Evolutionary conservation across 305 asterid genomes (phyloP), one percentile per base, ranked within the genome.

Genomic region (Solanum hybrid): DNA sequence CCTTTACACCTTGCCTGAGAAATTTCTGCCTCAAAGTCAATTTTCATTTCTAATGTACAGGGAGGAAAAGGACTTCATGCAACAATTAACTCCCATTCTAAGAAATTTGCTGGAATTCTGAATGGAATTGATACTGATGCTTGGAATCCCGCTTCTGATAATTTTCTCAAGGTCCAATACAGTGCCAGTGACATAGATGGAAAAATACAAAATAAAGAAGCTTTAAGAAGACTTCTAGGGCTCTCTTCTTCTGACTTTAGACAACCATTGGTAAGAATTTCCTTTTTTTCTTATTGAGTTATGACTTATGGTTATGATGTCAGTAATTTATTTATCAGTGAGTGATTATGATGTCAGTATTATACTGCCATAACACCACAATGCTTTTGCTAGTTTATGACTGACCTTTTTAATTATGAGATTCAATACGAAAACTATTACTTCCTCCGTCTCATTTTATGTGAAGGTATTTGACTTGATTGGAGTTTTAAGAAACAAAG

Each of bases 131-230:
- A 97, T 93, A 93, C 96, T 90, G 98, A 95, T 87, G 94, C 98
- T 24, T 97, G 99, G 99, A 96, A 97, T 92, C 99, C 99, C 69
- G 96, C 98, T 46, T 95, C 95, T 90, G 99, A 97, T 93, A 94
- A 92, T 64, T 91, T 92, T 90, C 93, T 97, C 85, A 93, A 95
- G 93, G 98, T 91, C 87, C 98, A 96, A 91, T 97, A 96, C 88
- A 94, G 89, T 90, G 92, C 96, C 92, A 89, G 90, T 72, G 99
- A 97, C 90, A 92, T 92, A 76, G 95, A 93, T 75, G 99, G 98
- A 88, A 97, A 96, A 93, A 93, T 92, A 79, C 95, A 95, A 92
- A 97, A 97, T 90, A 96, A 97, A 93, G 94, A 92, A 90, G 97
- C 96, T 92, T 92, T 97, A 92, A 94, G 96, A 93, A 95, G 94